These are phyloP conservation scores for Podila horticola DNA, from an alignment of 192 early-diverging fungal genomes.

Conservation along the genomic window DNA sequence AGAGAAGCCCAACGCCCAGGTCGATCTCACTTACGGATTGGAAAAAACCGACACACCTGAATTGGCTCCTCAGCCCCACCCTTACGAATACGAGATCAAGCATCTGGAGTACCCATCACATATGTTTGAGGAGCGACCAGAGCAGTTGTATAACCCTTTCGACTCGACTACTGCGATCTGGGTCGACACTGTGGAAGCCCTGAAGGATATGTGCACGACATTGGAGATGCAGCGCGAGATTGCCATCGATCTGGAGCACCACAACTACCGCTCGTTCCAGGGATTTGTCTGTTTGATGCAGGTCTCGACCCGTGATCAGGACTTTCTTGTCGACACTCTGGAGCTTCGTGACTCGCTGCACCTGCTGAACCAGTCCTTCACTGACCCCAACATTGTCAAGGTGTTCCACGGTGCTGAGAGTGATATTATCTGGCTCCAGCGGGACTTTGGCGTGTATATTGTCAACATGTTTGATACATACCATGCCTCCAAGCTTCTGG, in stretches of 20 bases:
- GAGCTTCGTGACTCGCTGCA: slow-evolving; percentile 77
- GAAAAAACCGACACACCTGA: slow-evolving; percentile 19
- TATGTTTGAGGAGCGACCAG: slow-evolving; percentile 67
- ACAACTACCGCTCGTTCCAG: slow-evolving; percentile 94
- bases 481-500: slow-evolving; percentile 89
- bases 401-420: slow-evolving; percentile 95
- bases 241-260: slow-evolving; percentile 96
- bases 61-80: slow-evolving; percentile 68
- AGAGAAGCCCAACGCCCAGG: slow-evolving; percentile 83
- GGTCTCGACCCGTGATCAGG: slow-evolving; percentile 85
- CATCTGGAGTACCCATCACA: slow-evolving; percentile 77
- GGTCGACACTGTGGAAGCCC: slow-evolving; percentile 82
- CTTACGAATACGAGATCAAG: slow-evolving; percentile 92
- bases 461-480: slow-evolving; percentile 98
- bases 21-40: slow-evolving; percentile 75
- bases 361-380: slow-evolving; percentile 85
- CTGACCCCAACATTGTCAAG: slow-evolving; percentile 90
- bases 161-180: slow-evolving; percentile 79
- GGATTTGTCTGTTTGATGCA: slow-evolving; percentile 97
- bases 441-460: slow-evolving; percentile 96
- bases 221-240: slow-evolving; percentile 76
- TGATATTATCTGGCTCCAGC: slow-evolving; percentile 97
- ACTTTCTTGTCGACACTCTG: slow-evolving; percentile 93
- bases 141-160: slow-evolving; percentile 67
- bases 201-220: slow-evolving; percentile 70